Base-by-base conservation (phyloP, 2,329 filamentous ascomycete species). In the Chrysoporthe deuterocubensis region DNA sequence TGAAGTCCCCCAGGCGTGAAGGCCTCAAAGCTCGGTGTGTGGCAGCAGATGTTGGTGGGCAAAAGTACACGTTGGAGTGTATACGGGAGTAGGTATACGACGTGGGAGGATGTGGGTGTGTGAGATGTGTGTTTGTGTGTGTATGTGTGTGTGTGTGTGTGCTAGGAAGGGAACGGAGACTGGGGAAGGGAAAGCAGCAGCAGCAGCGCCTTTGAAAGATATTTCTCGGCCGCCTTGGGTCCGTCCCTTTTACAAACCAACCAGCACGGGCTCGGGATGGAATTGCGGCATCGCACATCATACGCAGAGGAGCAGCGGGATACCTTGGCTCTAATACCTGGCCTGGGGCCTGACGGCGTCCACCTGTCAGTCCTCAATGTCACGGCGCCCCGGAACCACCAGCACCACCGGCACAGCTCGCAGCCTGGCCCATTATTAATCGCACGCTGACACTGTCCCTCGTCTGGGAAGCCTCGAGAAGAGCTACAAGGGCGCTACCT, bases 281-380 rank as follows among this genome's bases (percentile, higher is more conserved):
- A 65, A 65, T 63, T 44, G 60, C 66, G 56, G 54, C 11, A 26
- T 64, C 21, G 46, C 46, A 61, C 63, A 66, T 62, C 59, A 66
- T 56, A 61, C 64, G 32, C 52, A 50, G 40, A 37, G 32, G 56
- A 65, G 42, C 63, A 37, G 57, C 62, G 68, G 68, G 60, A 64
- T 65, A 60, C 54, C 61, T 46, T 42, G 34, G n/a, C 64, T 62
- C 67, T 67, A 59, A 64, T 67, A 62, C 56, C 34, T 62, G 54
- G 58, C 44, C 52, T 26, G 13, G 50, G 50, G 44, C 26, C 52
- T 44, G 11, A 46, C n/a, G 40, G 50, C 34, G 48, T 16, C 37
- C 50, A 50, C 26, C 52, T 64, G 42, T 64, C 62, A 57, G 50
- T 43, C 32, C 46, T 32, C 50, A 54, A 9, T 56, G 40, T 46